A percentile compares a stretch with the other conserved stretches of the same genome.
Evolutionary conservation across 2,329 filamentous ascomycete species (phyloP).

Genomic region (Neofusicoccum ribis): DNA sequence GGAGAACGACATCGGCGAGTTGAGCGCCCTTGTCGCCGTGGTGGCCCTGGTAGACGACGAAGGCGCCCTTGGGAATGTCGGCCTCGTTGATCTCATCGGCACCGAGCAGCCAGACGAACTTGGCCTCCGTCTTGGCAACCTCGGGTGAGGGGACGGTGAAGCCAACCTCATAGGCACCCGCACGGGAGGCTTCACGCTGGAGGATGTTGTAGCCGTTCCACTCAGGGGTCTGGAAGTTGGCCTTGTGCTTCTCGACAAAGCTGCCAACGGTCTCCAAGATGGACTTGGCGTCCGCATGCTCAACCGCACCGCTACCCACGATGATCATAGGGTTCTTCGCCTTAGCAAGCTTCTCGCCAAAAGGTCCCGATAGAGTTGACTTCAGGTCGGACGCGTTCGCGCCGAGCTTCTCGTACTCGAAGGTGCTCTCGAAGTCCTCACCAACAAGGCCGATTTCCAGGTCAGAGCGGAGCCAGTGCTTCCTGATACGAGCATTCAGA

Average conservation of each 20-base stretch:
- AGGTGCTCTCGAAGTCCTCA: conserved; percentile 88
- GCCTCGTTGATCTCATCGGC: conserved; percentile 85
- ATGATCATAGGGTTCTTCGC: conserved; percentile 97
- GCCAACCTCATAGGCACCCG: conserved; percentile 92
- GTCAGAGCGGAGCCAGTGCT: conserved; percentile 95
- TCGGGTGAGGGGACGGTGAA: conserved; percentile 82
- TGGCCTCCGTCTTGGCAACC: conserved; percentile 82
- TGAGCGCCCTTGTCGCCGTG: conserved; percentile 93
- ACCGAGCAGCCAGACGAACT: conserved; percentile 95
- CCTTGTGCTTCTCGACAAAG: conserved; percentile 91
- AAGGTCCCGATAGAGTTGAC: conserved; percentile 78
- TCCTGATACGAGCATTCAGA: conserved; percentile 93
- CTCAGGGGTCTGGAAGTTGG: conserved; percentile 82
- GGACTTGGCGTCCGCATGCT: conserved; percentile 87
- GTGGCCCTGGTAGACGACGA: conserved; percentile 97
- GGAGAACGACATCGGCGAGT: conserved; percentile 89
- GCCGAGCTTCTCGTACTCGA: conserved; percentile 91
- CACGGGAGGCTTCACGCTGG: conserved; percentile 87
- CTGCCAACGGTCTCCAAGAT: conserved; percentile 87
- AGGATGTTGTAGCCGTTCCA: conserved; percentile 99
- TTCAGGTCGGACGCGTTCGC: conserved; percentile 77
- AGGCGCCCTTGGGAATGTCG: conserved; percentile 93
- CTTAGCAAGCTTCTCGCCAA: conserved; percentile 86
- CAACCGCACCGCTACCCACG: conserved; percentile 86
- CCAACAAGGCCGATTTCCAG: conserved; percentile 90